Conservation (phyloP, 106 monocot genomes). For the Hemerocallis citrina region DNA sequence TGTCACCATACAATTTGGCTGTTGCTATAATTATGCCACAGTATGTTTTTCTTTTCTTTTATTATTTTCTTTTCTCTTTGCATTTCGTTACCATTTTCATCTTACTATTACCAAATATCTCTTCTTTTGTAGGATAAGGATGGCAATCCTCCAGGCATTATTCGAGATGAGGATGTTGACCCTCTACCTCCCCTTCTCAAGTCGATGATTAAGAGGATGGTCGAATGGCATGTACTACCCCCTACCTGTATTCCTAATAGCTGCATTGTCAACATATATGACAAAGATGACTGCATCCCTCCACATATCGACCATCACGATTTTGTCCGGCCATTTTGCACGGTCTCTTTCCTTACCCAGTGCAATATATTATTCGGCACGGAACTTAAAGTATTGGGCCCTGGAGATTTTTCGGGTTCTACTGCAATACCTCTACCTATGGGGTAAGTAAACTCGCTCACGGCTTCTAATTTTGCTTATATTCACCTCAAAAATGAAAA, state of each 20-base stretch:
- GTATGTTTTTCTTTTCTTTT: constrained; percentile 18
- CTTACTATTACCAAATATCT: neutral
- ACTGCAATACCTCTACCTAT: constrained; percentile 31
- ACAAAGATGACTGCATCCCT: constrained; percentile 55
- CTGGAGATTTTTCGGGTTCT: constrained; percentile 34
- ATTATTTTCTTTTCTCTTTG: neutral
- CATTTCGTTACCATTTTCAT: neutral
- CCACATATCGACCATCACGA: constrained; percentile 60
- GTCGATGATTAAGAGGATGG: constrained; percentile 41
- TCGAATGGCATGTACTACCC: constrained; percentile 35
- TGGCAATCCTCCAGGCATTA: constrained; percentile 43
- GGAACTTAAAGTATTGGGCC: constrained; percentile 26
- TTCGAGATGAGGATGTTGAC: constrained; percentile 39
- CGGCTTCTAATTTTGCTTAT: too few relatives aligned
- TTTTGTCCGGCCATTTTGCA: constrained; percentile 52
- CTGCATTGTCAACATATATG: constrained; percentile 59
- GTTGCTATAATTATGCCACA: constrained; percentile 77
- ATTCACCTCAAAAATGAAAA: too few relatives aligned
- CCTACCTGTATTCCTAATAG: constrained; percentile 42
- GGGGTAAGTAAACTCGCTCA: constrained; percentile 45
- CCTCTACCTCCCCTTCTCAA: constrained; percentile 37
- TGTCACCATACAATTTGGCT: constrained; percentile 86
- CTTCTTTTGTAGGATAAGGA: constrained; percentile 30
- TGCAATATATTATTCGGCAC: constrained; percentile 42
- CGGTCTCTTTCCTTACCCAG: constrained; percentile 38